Evolutionary conservation across 192 early-diverging fungal species (phyloP).

Genomic region (Coemansia sp.): DNA sequence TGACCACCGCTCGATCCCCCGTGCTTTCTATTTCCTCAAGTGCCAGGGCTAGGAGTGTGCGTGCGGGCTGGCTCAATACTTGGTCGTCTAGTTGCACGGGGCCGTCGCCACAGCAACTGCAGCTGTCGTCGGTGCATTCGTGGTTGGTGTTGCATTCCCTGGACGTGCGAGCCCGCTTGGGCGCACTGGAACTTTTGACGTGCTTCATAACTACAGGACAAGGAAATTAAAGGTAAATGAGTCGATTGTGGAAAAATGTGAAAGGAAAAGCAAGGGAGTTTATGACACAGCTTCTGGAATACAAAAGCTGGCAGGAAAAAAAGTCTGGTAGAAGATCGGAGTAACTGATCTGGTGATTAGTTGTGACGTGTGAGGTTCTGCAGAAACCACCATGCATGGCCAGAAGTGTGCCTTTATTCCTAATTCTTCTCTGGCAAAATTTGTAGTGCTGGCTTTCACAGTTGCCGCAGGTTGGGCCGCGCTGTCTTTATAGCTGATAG

Average conservation of each 20-base stretch:
- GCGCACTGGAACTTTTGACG: background rate
- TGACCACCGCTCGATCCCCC: conserved; percentile 39
- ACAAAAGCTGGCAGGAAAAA: background rate
- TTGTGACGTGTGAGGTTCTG: too few species aligned
- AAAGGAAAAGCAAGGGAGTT: background rate
- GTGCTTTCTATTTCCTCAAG: conserved; percentile 36
- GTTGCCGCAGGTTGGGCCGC: too few species aligned
- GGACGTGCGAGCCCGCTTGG: background rate
- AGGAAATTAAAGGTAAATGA: background rate
- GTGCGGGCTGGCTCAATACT: conserved; percentile 19
- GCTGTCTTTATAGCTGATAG: too few species aligned
- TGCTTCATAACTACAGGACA: background rate
- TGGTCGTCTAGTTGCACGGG: conserved; percentile 42
- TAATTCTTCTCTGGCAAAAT: too few species aligned
- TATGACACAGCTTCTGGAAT: background rate
- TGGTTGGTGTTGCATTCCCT: background rate
- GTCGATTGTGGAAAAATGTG: background rate
- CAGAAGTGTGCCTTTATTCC: too few species aligned
- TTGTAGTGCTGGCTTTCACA: too few species aligned
- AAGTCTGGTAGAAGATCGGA: background rate
- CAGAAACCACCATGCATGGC: too few species aligned
- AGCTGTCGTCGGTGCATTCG: conserved; percentile 59
- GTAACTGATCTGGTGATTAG: too few species aligned
- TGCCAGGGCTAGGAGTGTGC: conserved; percentile 56
- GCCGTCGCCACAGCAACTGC: conserved; percentile 63